Evolutionary conservation across 139 green algal genomes (phyloP).

Genomic region (Edaphochlamys debaryana): DNA sequence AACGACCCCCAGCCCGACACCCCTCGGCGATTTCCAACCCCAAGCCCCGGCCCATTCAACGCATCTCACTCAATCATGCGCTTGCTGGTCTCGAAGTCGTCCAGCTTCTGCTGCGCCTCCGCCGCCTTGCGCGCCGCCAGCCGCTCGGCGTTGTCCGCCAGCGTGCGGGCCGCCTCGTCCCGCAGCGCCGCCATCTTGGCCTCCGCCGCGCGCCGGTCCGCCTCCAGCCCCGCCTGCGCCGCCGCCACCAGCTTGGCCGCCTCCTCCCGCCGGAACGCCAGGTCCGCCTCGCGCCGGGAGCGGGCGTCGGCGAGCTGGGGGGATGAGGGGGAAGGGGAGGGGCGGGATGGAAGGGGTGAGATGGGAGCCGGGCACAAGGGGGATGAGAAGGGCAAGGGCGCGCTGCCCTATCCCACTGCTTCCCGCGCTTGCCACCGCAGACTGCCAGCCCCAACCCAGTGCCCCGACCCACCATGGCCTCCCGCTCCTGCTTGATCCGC

Average conservation of each 20-base stretch:
- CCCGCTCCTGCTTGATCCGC: constrained; percentile 2
- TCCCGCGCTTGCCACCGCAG: too few relatives aligned
- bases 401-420: too few relatives aligned
- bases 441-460: too few relatives aligned
- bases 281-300: not conserved
- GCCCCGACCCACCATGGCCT: constrained; percentile 25
- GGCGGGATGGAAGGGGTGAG: too few relatives aligned
- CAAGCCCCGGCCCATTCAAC: too few relatives aligned
- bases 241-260: not conserved
- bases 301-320: constrained; percentile 10
- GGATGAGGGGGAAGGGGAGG: too few relatives aligned
- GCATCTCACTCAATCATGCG: constrained; percentile 41
- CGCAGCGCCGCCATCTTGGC: not conserved
- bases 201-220: not conserved
- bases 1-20: too few relatives aligned
- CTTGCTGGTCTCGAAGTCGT: constrained; percentile 20
- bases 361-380: too few relatives aligned
- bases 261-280: not conserved
- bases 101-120: not conserved
- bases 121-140: constrained; percentile 5
- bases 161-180: constrained; percentile 1
- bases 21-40: too few relatives aligned
- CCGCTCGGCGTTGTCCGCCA: constrained; percentile 24
- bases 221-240: not conserved
- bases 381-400: too few relatives aligned